Conservation (phyloP, 2,329 filamentous ascomycete genomes). For the Coleophoma crateriformis region DNA sequence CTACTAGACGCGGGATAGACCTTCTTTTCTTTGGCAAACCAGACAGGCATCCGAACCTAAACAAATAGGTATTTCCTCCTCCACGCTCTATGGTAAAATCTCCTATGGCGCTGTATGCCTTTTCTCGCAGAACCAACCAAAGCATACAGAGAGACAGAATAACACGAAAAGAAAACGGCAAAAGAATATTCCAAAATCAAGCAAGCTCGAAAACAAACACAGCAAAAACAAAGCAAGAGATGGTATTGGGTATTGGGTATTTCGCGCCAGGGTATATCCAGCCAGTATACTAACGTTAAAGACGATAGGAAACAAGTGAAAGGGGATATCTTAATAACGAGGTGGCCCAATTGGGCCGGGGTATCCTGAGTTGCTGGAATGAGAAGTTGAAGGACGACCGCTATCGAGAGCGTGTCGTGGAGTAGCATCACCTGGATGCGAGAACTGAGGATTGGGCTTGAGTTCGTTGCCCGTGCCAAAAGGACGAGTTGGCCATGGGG, state of each 20-base stretch:
- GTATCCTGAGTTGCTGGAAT: slow-evolving; percentile 96
- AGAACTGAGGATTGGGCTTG: slow-evolving; percentile 51
- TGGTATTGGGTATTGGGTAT: slow-evolving; percentile 23
- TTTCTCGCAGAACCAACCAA: neutral
- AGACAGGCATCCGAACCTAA: slow-evolving; percentile 2
- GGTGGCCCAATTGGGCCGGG: slow-evolving; percentile 86
- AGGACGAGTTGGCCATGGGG: slow-evolving; percentile 55
- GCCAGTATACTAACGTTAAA: slow-evolving; percentile 19
- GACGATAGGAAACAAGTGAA: slow-evolving; percentile 25
- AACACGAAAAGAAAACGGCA: no score
- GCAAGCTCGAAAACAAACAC: slow-evolving; percentile 7
- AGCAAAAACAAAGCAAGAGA: slow-evolving; percentile 16
- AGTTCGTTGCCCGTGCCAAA: slow-evolving; percentile 54
- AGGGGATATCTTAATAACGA: slow-evolving; percentile 48
- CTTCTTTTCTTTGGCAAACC: neutral
- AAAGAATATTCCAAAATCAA: no score
- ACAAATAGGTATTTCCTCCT: slow-evolving; percentile 8
- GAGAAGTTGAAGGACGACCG: slow-evolving; percentile 87
- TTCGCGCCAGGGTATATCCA: slow-evolving; percentile 30
- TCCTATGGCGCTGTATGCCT: slow-evolving; percentile 3
- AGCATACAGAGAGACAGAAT: no score
- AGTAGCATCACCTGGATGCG: slow-evolving; percentile 74
- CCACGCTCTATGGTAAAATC: neutral
- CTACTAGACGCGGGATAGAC: no score
- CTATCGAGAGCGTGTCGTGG: slow-evolving; percentile 83